phyloP scores from a whole-genome alignment of 176 grass and related monocot species.

The Aegilops tauschii region DNA sequence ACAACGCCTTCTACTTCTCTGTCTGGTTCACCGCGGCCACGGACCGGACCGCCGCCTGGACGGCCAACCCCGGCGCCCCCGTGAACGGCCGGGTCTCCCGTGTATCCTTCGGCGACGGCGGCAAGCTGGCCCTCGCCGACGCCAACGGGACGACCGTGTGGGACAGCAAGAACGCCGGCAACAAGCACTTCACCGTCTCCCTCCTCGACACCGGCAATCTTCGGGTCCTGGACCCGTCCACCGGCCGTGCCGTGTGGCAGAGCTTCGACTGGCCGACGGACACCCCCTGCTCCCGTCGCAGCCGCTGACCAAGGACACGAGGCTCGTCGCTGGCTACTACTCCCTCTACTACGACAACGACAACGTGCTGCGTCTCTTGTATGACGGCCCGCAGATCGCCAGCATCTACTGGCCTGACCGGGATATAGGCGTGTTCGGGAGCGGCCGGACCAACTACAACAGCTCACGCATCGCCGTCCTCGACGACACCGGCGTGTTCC shows the following conservation, averaged over 20 bases:
- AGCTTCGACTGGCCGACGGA: not conserved
- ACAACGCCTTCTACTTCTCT: slow-evolving; percentile 52
- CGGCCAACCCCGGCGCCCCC: not conserved
- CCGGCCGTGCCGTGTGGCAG: not conserved
- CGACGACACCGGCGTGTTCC: slow-evolving; percentile 34
- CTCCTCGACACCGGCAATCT: slow-evolving; percentile 42
- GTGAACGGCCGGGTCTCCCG: not conserved
- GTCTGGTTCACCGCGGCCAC: slow-evolving; percentile 38
- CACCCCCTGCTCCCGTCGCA: not conserved
- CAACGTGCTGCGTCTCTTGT: not conserved
- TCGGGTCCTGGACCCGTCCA: not conserved
- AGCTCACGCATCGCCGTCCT: slow-evolving; percentile 30
- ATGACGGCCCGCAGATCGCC: not conserved
- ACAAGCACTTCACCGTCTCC: slow-evolving; percentile 1
- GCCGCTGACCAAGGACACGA: slow-evolving; percentile 10
- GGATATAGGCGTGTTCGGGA: not conserved
- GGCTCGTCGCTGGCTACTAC: slow-evolving; percentile 29
- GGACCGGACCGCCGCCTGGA: not conserved
- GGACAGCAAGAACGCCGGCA: slow-evolving; percentile 25
- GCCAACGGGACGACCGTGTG: slow-evolving; percentile 51
- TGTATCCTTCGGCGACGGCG: slow-evolving; percentile 38
- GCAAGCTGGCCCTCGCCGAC: slow-evolving; percentile 34
- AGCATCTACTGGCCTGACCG: slow-evolving; percentile 52
- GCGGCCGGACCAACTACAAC: slow-evolving; percentile 37
- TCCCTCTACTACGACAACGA: slow-evolving; percentile 14